Conservation (phyloP, 1,284 basidiomycete species). For the Meira nashicola region DNA sequence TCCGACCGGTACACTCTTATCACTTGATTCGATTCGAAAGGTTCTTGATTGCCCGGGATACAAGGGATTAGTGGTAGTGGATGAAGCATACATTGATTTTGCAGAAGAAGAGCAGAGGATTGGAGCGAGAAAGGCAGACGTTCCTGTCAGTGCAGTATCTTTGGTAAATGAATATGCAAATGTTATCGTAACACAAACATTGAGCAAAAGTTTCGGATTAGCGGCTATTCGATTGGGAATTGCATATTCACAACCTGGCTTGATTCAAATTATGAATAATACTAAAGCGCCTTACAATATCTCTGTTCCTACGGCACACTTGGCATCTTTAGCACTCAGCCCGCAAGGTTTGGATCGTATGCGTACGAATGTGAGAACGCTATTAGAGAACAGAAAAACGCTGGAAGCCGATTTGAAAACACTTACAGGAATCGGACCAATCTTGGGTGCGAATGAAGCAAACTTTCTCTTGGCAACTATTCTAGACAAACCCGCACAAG, state of each 20-base stretch:
- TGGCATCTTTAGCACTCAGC: slow-evolving; percentile 75
- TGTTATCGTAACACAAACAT: slow-evolving; percentile 85
- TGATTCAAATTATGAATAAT: slow-evolving; percentile 88
- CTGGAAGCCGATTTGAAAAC: slow-evolving; percentile 60
- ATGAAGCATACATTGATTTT: slow-evolving; percentile 98
- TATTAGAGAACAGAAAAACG: slow-evolving; percentile 62
- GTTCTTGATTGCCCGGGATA: slow-evolving; percentile 75
- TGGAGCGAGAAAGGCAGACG: slow-evolving; percentile 22
- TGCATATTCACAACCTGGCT: slow-evolving; percentile 78
- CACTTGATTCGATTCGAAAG: slow-evolving; percentile 66
- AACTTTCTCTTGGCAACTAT: slow-evolving; percentile 88
- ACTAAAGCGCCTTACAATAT: slow-evolving; percentile 98
- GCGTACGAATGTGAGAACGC: slow-evolving; percentile 63
- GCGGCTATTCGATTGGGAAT: slow-evolving; percentile 90
- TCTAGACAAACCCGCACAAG: slow-evolving; percentile 56
- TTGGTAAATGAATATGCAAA: slow-evolving; percentile 81
- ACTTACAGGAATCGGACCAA: slow-evolving; percentile 60
- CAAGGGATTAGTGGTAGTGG: slow-evolving; percentile 86
- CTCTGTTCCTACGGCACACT: slow-evolving; percentile 78
- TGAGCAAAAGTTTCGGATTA: slow-evolving; percentile 93
- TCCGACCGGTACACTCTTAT: slow-evolving; percentile 84
- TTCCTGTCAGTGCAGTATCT: slow-evolving; percentile 60
- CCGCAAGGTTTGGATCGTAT: slow-evolving; percentile 64
- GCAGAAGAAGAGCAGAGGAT: slow-evolving; percentile 46
- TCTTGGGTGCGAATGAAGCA: slow-evolving; percentile 78